Conservation (phyloP, 148 eudicot species). For the Silene conica region DNA sequence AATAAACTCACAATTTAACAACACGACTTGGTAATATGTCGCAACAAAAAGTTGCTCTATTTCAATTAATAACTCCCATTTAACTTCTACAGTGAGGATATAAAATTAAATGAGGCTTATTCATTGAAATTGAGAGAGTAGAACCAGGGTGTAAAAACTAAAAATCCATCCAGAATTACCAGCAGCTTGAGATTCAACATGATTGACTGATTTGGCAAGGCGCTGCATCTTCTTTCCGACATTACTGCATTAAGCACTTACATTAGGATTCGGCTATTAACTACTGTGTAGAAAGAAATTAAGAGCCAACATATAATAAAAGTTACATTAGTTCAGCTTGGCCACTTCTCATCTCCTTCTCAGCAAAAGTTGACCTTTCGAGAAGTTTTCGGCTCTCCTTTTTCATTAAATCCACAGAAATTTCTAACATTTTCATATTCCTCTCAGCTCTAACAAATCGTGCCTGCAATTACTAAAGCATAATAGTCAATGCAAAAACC, state of each 20-base stretch:
- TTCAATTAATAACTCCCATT: background rate
- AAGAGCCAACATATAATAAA: background rate
- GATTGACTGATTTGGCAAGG: constrained; percentile 56
- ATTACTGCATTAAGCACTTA: constrained; percentile 35
- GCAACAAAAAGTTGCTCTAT: background rate
- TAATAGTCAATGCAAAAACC: background rate
- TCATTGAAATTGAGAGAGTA: background rate
- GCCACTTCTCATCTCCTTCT: constrained; percentile 75
- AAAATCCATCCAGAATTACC: constrained; percentile 31
- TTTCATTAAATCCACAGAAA: constrained; percentile 82
- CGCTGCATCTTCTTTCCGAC: constrained; percentile 52
- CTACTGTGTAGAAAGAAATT: background rate
- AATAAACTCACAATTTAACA: background rate
- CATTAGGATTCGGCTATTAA: constrained; percentile 16
- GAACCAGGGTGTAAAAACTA: background rate
- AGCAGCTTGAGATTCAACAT: constrained; percentile 61
- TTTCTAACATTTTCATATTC: constrained; percentile 51
- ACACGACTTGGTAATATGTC: background rate
- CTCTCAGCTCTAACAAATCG: constrained; percentile 70
- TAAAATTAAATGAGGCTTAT: background rate
- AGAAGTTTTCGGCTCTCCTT: constrained; percentile 79
- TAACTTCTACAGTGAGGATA: background rate
- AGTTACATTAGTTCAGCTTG: constrained; percentile 55
- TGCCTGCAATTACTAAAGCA: constrained; percentile 48
- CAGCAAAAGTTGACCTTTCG: constrained; percentile 85